Base-by-base conservation (phyloP, 1,284 basidiomycete species). In the Singerocomus rubriflavus region DNA sequence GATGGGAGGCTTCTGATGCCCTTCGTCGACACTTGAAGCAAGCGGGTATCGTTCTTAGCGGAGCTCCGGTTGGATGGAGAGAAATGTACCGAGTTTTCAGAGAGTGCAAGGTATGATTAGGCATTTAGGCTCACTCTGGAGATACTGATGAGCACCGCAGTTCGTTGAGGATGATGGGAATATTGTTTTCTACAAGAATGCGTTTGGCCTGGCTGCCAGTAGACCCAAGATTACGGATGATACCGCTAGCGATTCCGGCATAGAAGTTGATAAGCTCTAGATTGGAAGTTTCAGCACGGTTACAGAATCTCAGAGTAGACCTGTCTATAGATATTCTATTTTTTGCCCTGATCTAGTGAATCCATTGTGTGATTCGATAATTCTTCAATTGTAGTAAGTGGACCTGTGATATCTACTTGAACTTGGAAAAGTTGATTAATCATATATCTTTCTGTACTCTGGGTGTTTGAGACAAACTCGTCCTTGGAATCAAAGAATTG, bases 161-260 rank as follows among this genome's bases (percentile, higher is more conserved):
- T 96, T 93, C 69, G 88, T 97, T 47, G 94, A 98, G 71, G 93
- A 97, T 65, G 88, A 91, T 62, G 93, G 91, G 49, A 84, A 93
- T 63, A 81, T 97, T 55, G 68, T 93, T 51, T 97, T 98, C 77
- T 98, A 86, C 83, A 94, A 94, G 78, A 91, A 98, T 63, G 80
- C 85, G 5, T 59, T 75, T 34, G 94, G 94, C 57, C 72, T 95
- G 51, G 89, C 92, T 45, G 71, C 82, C 56, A 77, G 81, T 62
- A 79, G 81, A 57, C 84, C 88, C 16, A 75, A 80, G 55, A 81
- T 82, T 60, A 71, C 75, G 42, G 86, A 88, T 52, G 73, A 70
- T 54, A 73, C 75, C 45, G 82, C 83, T 41, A 91, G 84, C 64
- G 92, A 96, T 73, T 96, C 92, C 40, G 92, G 93, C 66, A 73